phyloP scores from a whole-genome alignment of 371 early-diverging fungal genomes.

The Apophysomyces variabilis region DNA sequence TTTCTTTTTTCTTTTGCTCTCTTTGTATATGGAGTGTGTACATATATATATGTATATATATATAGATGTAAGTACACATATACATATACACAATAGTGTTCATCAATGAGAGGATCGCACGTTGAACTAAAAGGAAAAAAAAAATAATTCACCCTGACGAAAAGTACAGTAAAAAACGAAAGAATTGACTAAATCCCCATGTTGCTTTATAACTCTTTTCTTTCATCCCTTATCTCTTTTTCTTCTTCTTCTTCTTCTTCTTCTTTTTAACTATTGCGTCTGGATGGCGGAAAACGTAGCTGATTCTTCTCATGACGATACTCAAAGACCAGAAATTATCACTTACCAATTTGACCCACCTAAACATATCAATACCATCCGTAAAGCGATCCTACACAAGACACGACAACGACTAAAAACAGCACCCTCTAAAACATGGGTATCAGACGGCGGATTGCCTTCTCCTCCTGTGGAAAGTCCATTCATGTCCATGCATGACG shows the following conservation, averaged over 20 bases:
- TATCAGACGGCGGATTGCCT: background rate
- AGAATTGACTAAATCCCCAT: background rate
- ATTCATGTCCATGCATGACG: background rate
- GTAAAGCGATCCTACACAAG: conserved; percentile 2
- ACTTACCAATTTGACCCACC: conserved; percentile 3
- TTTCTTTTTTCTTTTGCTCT: background rate
- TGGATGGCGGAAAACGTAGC: background rate
- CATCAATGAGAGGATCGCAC: background rate
- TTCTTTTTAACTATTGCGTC: background rate
- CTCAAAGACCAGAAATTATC: background rate
- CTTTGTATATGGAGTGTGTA: background rate
- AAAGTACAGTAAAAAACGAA: background rate
- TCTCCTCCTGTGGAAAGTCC: conserved; percentile 9
- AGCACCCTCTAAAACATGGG: conserved; percentile 1
- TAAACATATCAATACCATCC: background rate
- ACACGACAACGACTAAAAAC: conserved; percentile 9
- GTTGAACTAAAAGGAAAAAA: background rate
- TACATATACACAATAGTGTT: background rate
- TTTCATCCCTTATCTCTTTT: background rate
- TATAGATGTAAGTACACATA: background rate
- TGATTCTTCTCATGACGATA: background rate
- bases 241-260: background rate
- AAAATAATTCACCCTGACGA: background rate
- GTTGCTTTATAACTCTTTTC: background rate
- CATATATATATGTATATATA: background rate